Percentiles rank a stretch among this genome's conserved stretches.
Conservation (phyloP, 1,284 basidiomycete species). For the Jaminaea rosea region DNA sequence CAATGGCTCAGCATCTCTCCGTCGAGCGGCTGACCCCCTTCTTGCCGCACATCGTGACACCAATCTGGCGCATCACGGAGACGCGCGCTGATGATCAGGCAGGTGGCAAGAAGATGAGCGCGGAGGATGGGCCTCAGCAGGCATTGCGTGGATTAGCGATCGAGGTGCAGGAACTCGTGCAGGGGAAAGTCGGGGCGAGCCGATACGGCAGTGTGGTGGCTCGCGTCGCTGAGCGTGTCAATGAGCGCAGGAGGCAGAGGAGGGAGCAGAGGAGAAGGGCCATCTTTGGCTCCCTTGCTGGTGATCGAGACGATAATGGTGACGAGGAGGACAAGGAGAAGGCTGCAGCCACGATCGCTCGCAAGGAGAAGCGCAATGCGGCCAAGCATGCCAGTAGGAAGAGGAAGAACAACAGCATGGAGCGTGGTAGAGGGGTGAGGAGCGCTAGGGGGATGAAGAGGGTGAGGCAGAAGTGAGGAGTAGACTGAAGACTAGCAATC, state of each 20-base stretch:
- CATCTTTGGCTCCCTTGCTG: no score
- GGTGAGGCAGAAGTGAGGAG: no score
- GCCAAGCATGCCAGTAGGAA: constrained; percentile 25
- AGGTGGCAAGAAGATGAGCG: constrained; percentile 59
- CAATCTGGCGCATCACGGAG: constrained; percentile 77
- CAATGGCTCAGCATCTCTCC: constrained; percentile 68
- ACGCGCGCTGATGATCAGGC: constrained; percentile 61
- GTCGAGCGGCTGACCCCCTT: constrained; percentile 57
- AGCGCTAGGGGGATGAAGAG: background rate
- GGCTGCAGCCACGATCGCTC: no score
- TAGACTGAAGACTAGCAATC: no score
- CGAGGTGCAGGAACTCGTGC: constrained; percentile 81
- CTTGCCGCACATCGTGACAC: constrained; percentile 73
- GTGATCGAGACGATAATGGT: constrained; percentile 31
- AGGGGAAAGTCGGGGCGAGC: constrained; percentile 71
- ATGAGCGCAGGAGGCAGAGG: constrained; percentile 64
- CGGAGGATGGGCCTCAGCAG: constrained; percentile 52
- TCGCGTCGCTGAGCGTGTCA: constrained; percentile 63
- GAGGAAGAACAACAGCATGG: constrained; percentile 21
- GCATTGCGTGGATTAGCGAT: constrained; percentile 71
- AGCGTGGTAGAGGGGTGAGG: constrained; percentile 1
- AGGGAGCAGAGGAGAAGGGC: constrained; percentile 60
- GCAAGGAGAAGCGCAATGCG: constrained; percentile 16
- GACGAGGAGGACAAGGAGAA: constrained; percentile 16
- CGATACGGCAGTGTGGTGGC: constrained; percentile 72